phyloP scores from a whole-genome alignment of 2,329 filamentous ascomycete species.

The Fusarium gaditjirri region DNA sequence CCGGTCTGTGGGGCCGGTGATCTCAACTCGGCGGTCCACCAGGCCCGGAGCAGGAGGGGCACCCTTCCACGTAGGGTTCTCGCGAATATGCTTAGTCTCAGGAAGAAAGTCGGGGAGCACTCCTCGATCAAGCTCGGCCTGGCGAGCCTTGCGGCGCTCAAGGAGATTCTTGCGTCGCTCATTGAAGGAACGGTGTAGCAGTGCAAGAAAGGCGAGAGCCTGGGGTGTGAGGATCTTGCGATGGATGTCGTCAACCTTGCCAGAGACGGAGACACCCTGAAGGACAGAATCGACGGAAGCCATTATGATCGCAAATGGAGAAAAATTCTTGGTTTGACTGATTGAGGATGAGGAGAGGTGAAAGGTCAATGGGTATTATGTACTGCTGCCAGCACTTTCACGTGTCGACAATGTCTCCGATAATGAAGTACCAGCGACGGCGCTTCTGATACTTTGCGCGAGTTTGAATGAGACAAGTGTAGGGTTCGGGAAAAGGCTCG shows the following conservation, averaged over 20 bases:
- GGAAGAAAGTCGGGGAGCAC: conserved; percentile 91
- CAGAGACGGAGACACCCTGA: conserved; percentile 88
- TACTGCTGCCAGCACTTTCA: conserved; percentile 44
- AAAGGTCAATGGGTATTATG: conserved; percentile 12
- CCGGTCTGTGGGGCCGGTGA: conserved; percentile 94
- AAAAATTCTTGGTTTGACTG: neutral
- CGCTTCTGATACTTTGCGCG: conserved; percentile 5
- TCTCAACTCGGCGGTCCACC: conserved; percentile 93
- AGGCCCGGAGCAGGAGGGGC: conserved; percentile 91
- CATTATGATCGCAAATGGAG: conserved; percentile 58
- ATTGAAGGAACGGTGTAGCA: conserved; percentile 96
- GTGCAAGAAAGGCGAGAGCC: conserved; percentile 89
- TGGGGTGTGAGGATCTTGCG: conserved; percentile 93
- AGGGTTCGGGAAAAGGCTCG: neutral
- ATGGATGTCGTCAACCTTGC: conserved; percentile 79
- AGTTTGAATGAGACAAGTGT: neutral
- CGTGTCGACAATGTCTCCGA: conserved; percentile 45
- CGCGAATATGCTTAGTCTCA: conserved; percentile 94
- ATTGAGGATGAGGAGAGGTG: conserved; percentile 4
- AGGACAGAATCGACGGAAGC: conserved; percentile 79
- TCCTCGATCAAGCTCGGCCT: conserved; percentile 93
- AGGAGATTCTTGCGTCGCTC: conserved; percentile 86
- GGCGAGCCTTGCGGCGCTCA: conserved; percentile 84
- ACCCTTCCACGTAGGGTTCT: conserved; percentile 93
- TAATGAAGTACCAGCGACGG: conserved; percentile 22